phyloP scores from a whole-genome alignment of 345 rosid species.

The Streptanthus diversifolius region DNA sequence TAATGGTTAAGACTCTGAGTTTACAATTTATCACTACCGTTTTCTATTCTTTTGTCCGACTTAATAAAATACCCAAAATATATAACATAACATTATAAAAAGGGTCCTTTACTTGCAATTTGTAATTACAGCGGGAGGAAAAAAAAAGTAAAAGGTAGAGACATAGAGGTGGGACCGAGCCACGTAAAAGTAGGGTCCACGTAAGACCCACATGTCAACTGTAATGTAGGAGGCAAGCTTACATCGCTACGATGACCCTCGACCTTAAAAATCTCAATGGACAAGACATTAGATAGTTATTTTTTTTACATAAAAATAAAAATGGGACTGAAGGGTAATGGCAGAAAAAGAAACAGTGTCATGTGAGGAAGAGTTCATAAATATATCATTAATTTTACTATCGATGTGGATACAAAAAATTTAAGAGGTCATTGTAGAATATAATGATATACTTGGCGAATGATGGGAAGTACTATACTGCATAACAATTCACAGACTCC shows the following conservation, averaged over 20 bases:
- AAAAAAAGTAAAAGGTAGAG: neutral
- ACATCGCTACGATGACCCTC: conserved; percentile 55
- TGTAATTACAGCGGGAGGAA: neutral
- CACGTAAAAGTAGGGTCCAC: conserved; percentile 28
- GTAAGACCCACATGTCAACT: conserved; percentile 38
- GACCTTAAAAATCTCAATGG: conserved; percentile 61
- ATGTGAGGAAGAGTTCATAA: neutral
- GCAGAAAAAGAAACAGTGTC: neutral
- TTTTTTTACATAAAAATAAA: neutral
- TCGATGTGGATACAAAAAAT: neutral
- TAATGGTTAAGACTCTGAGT: neutral
- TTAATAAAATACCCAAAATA: neutral
- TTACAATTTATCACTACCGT: neutral
- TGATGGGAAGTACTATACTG: neutral
- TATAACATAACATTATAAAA: neutral
- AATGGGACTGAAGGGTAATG: neutral
- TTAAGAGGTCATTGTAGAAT: neutral
- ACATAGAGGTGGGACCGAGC: conserved; percentile 10
- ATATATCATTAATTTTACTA: neutral
- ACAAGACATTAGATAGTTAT: conserved; percentile 26
- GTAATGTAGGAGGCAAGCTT: conserved; percentile 50
- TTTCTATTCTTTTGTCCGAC: neutral
- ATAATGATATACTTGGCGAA: neutral
- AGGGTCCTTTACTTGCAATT: neutral
- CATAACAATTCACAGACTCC: neutral